Base-by-base conservation (phyloP, 805 yeast species). In the Starmerella geochares region DNA sequence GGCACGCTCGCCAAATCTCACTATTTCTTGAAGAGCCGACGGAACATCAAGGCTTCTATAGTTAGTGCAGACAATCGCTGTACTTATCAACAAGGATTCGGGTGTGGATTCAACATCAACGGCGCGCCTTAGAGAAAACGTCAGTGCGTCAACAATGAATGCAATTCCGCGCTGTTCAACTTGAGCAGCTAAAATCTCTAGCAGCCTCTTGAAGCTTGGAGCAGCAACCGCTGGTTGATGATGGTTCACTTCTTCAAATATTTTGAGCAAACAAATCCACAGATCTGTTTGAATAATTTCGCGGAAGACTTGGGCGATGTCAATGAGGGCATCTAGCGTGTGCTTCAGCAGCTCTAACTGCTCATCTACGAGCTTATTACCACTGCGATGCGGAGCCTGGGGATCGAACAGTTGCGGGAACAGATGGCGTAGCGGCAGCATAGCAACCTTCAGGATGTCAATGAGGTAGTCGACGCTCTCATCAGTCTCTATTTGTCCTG, bases 381-480 rank as follows among this genome's bases (percentile, higher is more conserved):
- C 46, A 13, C 10, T 16, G 48, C 61, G 72, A 36, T 71, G 73
- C 3, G 23, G 20, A 3, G 45, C 28, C 2, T 27, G 23, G 10
- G 49, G n/a, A 25, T 71, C 73, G 49, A 75, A 73, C 36, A 81
- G 67, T 47, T 79, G 75, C 8, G 94, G 88, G 38, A 83, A 65
- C 8, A 74, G 66, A 27, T 70, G 72, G 24, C 80, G 73, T 16
- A 87, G 66, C 0, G 85, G 81, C 19, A 80, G 70, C 68, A 83
- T 71, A 16, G 77, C 75, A 5, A 87, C 73, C 54, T 95, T 72
- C 45, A 87, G 66, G 23, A 88, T 69, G 61, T 90, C 96, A 63
- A 90, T 86, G 39, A 86, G 67, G 59, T 84, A 86, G 58, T 86
- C 94, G 48, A 84, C 80, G 46, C 79, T 81, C 25, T 70, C 71